A percentile compares a stretch with the other conserved stretches of the same genome.
phyloP scores from a whole-genome alignment of 2,329 filamentous ascomycete species.

The Xylariaceae sp. region DNA sequence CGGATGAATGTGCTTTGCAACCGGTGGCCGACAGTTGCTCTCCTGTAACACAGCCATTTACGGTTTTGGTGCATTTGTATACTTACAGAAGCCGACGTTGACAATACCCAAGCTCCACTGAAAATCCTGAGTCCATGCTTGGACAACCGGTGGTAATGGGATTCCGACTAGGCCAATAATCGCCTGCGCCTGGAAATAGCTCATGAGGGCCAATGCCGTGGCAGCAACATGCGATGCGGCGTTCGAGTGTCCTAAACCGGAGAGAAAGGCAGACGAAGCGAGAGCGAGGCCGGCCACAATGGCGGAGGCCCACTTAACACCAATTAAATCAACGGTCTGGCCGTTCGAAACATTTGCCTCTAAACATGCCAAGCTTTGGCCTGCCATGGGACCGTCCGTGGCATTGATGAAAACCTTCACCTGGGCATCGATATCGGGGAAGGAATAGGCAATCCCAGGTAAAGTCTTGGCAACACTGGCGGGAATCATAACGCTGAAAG shows the following conservation, averaged over 20 bases:
- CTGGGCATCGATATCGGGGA: constrained; percentile 86
- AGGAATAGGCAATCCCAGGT: constrained; percentile 79
- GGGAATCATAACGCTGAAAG: constrained; percentile 61
- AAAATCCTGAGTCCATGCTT: constrained; percentile 95
- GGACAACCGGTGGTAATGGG: constrained; percentile 77
- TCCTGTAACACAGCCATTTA: neutral
- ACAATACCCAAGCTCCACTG: constrained; percentile 99
- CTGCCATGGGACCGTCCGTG: constrained; percentile 48
- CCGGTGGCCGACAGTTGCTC: neutral
- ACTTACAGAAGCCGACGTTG: constrained; percentile 61
- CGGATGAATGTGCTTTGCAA: neutral
- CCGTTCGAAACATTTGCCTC: constrained; percentile 86
- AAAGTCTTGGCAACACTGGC: constrained; percentile 56
- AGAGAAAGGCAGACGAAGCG: constrained; percentile 80
- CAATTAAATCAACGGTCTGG: constrained; percentile 84
- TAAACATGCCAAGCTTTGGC: constrained; percentile 72
- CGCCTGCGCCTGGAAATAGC: constrained; percentile 91
- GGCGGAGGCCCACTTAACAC: constrained; percentile 85
- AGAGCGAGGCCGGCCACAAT: constrained; percentile 81
- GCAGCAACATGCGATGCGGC: constrained; percentile 91
- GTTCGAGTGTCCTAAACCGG: constrained; percentile 86
- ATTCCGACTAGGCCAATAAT: constrained; percentile 84
- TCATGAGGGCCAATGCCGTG: constrained; percentile 88
- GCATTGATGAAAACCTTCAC: constrained; percentile 78
- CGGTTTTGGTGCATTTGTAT: neutral